These are phyloP conservation scores for Cokeromyces recurvatus DNA, from an alignment of 371 early-diverging fungal genomes.

Conservation along the genomic window DNA sequence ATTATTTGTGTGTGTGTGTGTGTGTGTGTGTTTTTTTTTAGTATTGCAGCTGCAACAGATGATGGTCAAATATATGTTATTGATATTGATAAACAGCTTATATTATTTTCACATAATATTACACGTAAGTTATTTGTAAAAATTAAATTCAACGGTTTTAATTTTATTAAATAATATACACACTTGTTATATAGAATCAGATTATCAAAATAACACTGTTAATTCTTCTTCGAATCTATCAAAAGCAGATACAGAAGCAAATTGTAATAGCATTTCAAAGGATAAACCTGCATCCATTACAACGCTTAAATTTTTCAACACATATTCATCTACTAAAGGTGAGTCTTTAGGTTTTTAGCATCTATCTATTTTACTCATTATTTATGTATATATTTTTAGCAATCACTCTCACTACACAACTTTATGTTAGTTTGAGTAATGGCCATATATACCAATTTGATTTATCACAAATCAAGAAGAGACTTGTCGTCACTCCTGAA, in stretches of 20 bases:
- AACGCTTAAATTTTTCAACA: slow-evolving; percentile 14
- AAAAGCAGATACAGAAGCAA: too few relatives aligned
- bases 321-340: slow-evolving; percentile 23
- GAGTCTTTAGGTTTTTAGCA: too few relatives aligned
- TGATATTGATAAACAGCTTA: slow-evolving; percentile 11
- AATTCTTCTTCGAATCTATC: too few relatives aligned
- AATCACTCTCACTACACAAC: slow-evolving; percentile 9
- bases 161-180: not conserved
- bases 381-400: too few relatives aligned
- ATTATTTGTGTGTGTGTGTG: too few relatives aligned
- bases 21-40: slow-evolving; percentile 3
- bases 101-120: slow-evolving; percentile 16
- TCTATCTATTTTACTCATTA: too few relatives aligned
- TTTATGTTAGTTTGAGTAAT: slow-evolving; percentile 27
- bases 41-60: slow-evolving; percentile 18
- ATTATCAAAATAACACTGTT: slow-evolving; percentile 8
- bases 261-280: too few relatives aligned
- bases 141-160: too few relatives aligned
- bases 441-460: slow-evolving; percentile 33
- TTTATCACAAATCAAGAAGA: slow-evolving; percentile 5
- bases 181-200: too few relatives aligned
- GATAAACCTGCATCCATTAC: slow-evolving; percentile 10
- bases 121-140: too few relatives aligned
- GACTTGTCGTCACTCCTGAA: slow-evolving; percentile 1
- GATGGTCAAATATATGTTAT: slow-evolving; percentile 15